Conservation (phyloP, 139 green algal species). For the Trebouxia sp. region DNA sequence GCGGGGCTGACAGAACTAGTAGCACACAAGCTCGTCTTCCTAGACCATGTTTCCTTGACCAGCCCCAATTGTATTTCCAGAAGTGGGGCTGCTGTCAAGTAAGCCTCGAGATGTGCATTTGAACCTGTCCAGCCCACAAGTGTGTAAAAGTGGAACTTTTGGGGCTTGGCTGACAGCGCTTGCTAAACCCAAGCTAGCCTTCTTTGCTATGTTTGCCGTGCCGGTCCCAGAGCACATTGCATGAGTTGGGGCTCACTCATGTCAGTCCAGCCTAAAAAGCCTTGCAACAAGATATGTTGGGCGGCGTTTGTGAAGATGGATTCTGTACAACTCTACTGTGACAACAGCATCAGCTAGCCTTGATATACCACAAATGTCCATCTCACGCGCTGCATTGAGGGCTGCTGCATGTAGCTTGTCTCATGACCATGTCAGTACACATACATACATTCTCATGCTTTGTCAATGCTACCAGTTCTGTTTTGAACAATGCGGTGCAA, state of each 20-base stretch:
- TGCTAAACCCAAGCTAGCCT: slow-evolving; percentile 19
- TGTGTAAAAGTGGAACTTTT: slow-evolving; percentile 26
- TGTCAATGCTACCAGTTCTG: not conserved
- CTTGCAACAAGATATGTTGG: slow-evolving; percentile 28
- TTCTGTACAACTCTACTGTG: slow-evolving; percentile 25
- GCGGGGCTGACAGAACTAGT: slow-evolving; percentile 10
- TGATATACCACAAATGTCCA: slow-evolving; percentile 27
- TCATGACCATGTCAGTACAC: slow-evolving; percentile 1
- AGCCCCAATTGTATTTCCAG: slow-evolving; percentile 27
- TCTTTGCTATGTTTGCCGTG: slow-evolving; percentile 23
- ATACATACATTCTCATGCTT: slow-evolving; percentile 1
- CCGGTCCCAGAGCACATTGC: slow-evolving; percentile 22
- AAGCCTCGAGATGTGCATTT: slow-evolving; percentile 29
- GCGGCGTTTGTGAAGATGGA: slow-evolving; percentile 21
- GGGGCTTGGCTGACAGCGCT: slow-evolving; percentile 20
- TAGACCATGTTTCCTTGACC: slow-evolving; percentile 25
- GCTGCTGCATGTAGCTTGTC: slow-evolving; percentile 24
- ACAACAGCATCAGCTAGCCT: slow-evolving; percentile 27
- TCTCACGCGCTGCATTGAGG: slow-evolving; percentile 14
- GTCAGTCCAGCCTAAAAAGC: slow-evolving; percentile 23
- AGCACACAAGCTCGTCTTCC: slow-evolving; percentile 18
- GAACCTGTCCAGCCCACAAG: slow-evolving; percentile 27
- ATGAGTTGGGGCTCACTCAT: slow-evolving; percentile 18
- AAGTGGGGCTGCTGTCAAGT: slow-evolving; percentile 27
- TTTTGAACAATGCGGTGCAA: not conserved